Conservation (phyloP, 345 rosid species). For the Lepidium africanum region DNA sequence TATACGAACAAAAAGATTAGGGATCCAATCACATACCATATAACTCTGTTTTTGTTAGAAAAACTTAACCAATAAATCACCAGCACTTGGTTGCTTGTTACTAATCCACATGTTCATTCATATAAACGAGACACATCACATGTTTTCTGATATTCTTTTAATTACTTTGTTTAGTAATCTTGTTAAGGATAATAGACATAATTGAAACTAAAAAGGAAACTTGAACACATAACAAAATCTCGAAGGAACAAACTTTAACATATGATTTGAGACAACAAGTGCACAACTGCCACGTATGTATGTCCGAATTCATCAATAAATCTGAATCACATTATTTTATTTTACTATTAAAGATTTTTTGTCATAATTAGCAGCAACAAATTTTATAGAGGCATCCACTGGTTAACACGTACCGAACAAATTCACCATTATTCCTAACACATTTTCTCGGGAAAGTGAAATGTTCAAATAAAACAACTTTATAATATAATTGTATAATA, state of each 20-base stretch:
- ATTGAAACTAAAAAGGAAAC: neutral
- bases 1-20: no score
- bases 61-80: neutral
- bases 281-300: neutral
- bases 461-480: neutral
- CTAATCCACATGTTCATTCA: neutral
- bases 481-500: neutral
- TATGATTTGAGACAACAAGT: neutral
- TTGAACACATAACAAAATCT: constrained; percentile 9
- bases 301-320: neutral
- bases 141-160: neutral
- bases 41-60: neutral
- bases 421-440: neutral
- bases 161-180: neutral
- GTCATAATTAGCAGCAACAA: constrained; percentile 13
- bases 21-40: no score
- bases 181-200: neutral
- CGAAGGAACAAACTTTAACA: neutral
- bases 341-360: neutral
- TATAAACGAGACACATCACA: neutral
- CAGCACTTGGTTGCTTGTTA: neutral
- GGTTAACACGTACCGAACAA: constrained; percentile 17
- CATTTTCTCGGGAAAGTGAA: neutral
- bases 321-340: neutral
- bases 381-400: neutral